These are phyloP conservation scores for Fistulifera pelliculosa DNA, from an alignment of 108 stramenopile species.

Conservation along the genomic window DNA sequence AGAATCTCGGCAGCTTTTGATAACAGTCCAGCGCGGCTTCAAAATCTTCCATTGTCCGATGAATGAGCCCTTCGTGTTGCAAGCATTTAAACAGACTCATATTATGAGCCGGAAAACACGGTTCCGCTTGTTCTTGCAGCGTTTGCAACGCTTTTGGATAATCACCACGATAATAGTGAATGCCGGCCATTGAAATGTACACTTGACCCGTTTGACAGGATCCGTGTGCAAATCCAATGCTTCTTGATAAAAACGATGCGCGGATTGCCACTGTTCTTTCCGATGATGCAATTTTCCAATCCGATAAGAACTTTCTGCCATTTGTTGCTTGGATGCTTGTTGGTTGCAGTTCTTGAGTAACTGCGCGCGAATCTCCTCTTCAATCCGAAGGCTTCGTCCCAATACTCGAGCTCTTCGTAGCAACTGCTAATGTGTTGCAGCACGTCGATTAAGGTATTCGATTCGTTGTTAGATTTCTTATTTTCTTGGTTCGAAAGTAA, in stretches of 20 bases:
- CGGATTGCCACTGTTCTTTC: constrained; percentile 12
- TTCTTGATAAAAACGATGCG: constrained; percentile 23
- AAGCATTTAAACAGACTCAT: constrained; percentile 23
- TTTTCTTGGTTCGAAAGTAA: too few relatives aligned
- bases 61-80: constrained; percentile 37
- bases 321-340: constrained; percentile 12
- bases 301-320: constrained; percentile 23
- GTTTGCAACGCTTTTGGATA: constrained; percentile 16
- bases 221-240: constrained; percentile 21
- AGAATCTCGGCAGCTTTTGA: constrained; percentile 22
- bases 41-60: constrained; percentile 28
- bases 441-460: too few relatives aligned
- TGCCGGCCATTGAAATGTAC: constrained; percentile 32
- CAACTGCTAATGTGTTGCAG: too few relatives aligned
- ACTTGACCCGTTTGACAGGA: constrained; percentile 17
- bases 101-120: constrained; percentile 14
- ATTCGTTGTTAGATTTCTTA: too few relatives aligned
- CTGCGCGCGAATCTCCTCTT: constrained; percentile 12
- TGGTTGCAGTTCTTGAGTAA: background rate
- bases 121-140: constrained; percentile 19
- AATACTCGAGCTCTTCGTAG: constrained; percentile 33
- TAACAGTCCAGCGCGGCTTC: constrained; percentile 29
- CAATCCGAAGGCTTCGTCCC: constrained; percentile 30
- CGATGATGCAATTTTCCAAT: constrained; percentile 34
- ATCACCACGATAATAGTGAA: constrained; percentile 24